phyloP scores from a whole-genome alignment of 2,329 filamentous ascomycete genomes.

The Sclerotinia nivalis region DNA sequence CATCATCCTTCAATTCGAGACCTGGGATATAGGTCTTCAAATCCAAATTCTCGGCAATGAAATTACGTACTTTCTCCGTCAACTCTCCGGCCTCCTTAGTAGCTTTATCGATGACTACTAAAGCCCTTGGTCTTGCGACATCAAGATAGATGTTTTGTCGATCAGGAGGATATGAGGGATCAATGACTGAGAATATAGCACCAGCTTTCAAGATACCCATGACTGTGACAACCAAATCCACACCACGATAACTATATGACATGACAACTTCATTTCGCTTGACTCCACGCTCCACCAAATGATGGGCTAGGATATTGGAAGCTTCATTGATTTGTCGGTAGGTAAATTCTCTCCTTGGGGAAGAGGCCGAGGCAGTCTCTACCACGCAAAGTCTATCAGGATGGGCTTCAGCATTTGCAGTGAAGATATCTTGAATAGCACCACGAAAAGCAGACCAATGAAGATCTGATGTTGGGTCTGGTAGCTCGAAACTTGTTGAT shows the following conservation, averaged over 20 bases:
- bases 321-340: constrained; percentile 86
- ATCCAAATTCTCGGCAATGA: constrained; percentile 70
- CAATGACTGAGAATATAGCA: constrained; percentile 66
- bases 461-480: constrained; percentile 59
- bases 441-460: constrained; percentile 60
- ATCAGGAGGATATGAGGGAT: constrained; percentile 79
- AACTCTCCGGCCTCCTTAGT: constrained; percentile 66
- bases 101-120: constrained; percentile 73
- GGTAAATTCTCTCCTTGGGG: constrained; percentile 68
- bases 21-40: constrained; percentile 75
- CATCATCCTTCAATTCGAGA: constrained; percentile 70
- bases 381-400: constrained; percentile 67
- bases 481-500: constrained; percentile 38
- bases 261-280: constrained; percentile 85
- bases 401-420: constrained; percentile 59
- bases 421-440: constrained; percentile 61
- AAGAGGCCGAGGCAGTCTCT: constrained; percentile 56
- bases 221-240: constrained; percentile 73
- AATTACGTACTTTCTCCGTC: constrained; percentile 58
- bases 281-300: constrained; percentile 72
- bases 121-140: constrained; percentile 69
- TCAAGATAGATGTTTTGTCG: constrained; percentile 82
- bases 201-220: constrained; percentile 71
- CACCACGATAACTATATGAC: constrained; percentile 82
- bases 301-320: constrained; percentile 76